Conservation (phyloP, 208 protist species). For the Phytomonas sp. region DNA sequence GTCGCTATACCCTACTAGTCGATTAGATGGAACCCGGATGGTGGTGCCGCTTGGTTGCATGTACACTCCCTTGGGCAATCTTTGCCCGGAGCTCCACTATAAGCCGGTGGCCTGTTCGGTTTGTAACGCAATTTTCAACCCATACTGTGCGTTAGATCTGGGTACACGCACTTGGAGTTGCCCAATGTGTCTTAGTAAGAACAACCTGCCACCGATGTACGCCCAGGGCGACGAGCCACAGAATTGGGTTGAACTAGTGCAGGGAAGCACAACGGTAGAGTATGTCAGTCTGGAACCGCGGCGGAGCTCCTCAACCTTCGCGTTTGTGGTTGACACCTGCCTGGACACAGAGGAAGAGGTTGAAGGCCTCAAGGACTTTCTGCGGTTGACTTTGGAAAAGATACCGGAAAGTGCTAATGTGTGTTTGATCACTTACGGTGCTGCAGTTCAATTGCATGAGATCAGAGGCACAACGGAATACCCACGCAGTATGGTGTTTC, state of each 20-base stretch:
- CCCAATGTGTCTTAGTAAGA: conserved; percentile 92
- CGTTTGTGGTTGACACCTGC: conserved; percentile 98
- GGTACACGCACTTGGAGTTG: conserved; percentile 85
- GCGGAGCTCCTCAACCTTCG: conserved; percentile 61
- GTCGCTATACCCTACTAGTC: conserved; percentile 92
- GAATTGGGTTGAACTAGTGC: conserved; percentile 17
- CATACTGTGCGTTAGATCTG: conserved; percentile 78
- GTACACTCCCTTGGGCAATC: conserved; percentile 93
- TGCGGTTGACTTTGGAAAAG: conserved; percentile 86
- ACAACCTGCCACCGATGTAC: conserved; percentile 94
- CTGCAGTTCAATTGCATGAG: conserved; percentile 90
- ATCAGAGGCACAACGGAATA: conserved; percentile 51
- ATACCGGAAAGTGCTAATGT: conserved; percentile 92
- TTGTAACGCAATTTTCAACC: conserved; percentile 93
- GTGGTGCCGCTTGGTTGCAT: conserved; percentile 94
- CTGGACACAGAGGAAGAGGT: conserved; percentile 92
- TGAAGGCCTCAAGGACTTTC: conserved; percentile 88
- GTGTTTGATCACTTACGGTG: conserved; percentile 97
- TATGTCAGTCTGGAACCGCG: conserved; percentile 66
- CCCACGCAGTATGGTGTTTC: conserved; percentile 78
- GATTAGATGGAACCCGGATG: conserved; percentile 92
- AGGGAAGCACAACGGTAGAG: conserved; percentile 87
- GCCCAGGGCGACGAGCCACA: conserved; percentile 83
- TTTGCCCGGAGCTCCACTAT: conserved; percentile 82
- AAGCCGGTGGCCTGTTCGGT: conserved; percentile 91